Base-by-base conservation (phyloP, 495 filamentous ascomycete species). In the Penicillium fimorum region DNA sequence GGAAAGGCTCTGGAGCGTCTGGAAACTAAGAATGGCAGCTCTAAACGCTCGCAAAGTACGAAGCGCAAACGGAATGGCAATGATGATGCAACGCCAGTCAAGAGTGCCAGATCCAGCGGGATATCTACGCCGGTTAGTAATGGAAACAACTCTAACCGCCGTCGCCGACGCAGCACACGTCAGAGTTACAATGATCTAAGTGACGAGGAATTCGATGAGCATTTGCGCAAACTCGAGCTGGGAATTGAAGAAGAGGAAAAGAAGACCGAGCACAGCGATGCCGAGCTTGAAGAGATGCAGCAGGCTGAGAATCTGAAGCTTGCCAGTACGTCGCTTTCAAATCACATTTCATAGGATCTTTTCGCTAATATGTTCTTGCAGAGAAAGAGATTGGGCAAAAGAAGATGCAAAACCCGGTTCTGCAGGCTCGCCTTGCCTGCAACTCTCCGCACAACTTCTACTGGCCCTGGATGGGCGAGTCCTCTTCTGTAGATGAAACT, bases 391-490 rank as follows among this genome's bases (percentile, higher is more conserved):
- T 97, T 29, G 72, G 82, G n/a, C 81, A 82, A 27, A 98, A 97
- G 77, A 97, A 97, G 68, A 82, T 98, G 25, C 92, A 95, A 57
- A 98, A 98, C 63, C 90, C 92, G 0, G 70, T 97, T 25, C 87
- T 97, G 81, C 94, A 98, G 71, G 85, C 97, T 12, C 89, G 94
- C 6, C 83, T 96, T 2, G 88, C 87, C 43, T 97, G 95, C 74
- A 95, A 98, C 70, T 87, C 82, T 2, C 94, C 94, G 0, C 93
- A 97, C 71, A 93, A 96, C 63, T 97, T 98, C 75, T 97, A 92
- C 74, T 94, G 91, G 76, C 94, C 94, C 0, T 98, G 91, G 84
- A 72, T 70, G 17, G 79, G 82, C 50, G 70, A 76, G 12, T 63
- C 78, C 1, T 62, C 68, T 5, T 60, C 68, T 1, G 75, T 87